These are phyloP conservation scores for Pseudogymnoascus sp. DNA, from an alignment of 2,329 filamentous ascomycete species.

Conservation along the genomic window DNA sequence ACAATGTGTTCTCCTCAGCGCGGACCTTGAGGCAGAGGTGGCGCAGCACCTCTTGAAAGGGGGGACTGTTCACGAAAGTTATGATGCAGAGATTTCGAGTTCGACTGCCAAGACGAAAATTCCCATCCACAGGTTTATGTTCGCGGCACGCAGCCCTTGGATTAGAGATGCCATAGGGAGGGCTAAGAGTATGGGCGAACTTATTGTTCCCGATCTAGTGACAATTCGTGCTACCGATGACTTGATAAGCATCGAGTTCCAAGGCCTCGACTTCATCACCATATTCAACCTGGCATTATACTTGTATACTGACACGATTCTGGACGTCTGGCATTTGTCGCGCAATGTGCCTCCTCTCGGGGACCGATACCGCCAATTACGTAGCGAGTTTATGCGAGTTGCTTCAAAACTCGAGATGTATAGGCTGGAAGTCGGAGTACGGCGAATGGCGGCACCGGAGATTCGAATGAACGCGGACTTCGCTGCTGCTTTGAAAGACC, in stretches of 20 bases:
- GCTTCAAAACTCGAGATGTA: constrained; percentile 61
- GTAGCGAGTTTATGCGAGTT: constrained; percentile 81
- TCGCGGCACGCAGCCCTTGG: constrained; percentile 64
- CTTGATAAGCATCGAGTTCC: constrained; percentile 54
- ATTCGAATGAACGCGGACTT: constrained; percentile 62
- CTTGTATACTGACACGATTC: constrained; percentile 67
- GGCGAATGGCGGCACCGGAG: constrained; percentile 61
- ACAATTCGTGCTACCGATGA: constrained; percentile 45
- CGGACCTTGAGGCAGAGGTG: constrained; percentile 59
- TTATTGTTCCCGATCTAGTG: constrained; percentile 52
- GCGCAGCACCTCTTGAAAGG: constrained; percentile 38
- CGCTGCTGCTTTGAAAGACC: constrained; percentile 57
- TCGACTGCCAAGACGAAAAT: constrained; percentile 35
- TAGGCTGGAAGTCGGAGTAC: constrained; percentile 67
- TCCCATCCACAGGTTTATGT: constrained; percentile 74
- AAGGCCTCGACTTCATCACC: constrained; percentile 66
- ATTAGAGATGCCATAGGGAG: constrained; percentile 54
- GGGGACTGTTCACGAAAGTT: constrained; percentile 32
- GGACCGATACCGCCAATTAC: constrained; percentile 68
- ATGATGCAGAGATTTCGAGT: not conserved
- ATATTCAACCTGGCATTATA: constrained; percentile 74
- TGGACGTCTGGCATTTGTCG: constrained; percentile 82
- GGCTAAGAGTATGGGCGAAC: constrained; percentile 45
- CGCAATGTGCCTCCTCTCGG: constrained; percentile 53
- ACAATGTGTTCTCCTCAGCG: constrained; percentile 49